phyloP scores from a whole-genome alignment of 2,329 filamentous ascomycete genomes.

The Ceratocystis variospora region DNA sequence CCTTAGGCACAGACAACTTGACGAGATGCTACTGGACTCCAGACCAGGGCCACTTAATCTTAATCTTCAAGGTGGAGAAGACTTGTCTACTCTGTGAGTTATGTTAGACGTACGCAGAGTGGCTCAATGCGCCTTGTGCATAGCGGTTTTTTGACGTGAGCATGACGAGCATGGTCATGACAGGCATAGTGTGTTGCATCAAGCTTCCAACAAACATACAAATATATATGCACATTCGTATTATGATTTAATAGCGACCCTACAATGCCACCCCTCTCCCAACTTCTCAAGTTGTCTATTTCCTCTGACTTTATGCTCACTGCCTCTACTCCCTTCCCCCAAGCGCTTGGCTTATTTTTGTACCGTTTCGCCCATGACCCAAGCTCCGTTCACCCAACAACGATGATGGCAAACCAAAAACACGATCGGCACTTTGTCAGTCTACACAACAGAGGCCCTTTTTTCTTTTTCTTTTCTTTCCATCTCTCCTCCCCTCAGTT shows the following conservation, averaged over 20 bases:
- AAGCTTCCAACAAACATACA: neutral
- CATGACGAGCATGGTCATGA: neutral
- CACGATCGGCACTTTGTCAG: neutral
- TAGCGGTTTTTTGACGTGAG: slow-evolving; percentile 3
- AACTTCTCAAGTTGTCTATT: neutral
- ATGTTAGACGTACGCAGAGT: neutral
- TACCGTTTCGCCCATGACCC: neutral
- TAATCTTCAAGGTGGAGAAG: neutral
- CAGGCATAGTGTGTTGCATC: neutral
- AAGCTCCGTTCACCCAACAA: slow-evolving; percentile 8
- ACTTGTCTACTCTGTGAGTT: neutral
- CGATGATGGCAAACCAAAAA: neutral
- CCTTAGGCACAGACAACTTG: neutral
- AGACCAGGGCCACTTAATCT: neutral
- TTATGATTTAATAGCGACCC: neutral
- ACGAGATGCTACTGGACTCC: neutral
- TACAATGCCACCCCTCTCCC: neutral
- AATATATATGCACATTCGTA: neutral
- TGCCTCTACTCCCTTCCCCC: neutral
- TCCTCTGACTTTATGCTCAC: neutral
- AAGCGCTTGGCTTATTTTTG: neutral
- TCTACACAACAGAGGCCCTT: neutral
- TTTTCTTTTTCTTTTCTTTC: neutral
- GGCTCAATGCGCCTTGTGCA: neutral
- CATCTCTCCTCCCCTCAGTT: neutral